Evolutionary conservation across 1,139 yeast genomes (phyloP), one percentile per base, ranked within the genome.

Genomic region (Kurtzmaniella quercitrusa): DNA sequence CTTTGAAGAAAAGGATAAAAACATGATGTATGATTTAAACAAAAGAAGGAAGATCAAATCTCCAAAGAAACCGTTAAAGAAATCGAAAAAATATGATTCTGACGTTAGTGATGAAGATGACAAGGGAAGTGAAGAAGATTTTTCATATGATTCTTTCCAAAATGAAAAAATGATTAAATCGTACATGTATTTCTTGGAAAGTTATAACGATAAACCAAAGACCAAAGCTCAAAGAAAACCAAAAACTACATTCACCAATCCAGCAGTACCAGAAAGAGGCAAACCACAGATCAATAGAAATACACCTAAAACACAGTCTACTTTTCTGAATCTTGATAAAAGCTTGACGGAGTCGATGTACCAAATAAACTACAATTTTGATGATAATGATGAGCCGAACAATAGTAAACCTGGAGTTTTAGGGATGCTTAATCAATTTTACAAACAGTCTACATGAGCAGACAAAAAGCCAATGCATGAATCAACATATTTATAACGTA

Each of bases 121-220:
- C 7, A 54, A 61, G 37, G 63, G 66, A 25, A 75, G 73, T 44
- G 73, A 71, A 43, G 71, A 72, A 14, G 60, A 54, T 31, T 49
- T 56, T 21, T 48, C 52, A 15, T 49, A 55, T 14, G 57, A 58
- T 23, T 58, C 63, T 34, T 66, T 79, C 14, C 81, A 82, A 33
- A 91, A 88, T 53, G 95, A 89, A 48, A 91, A 91, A 60, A 91
- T 91, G 97, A 80, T 88, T 59, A 89, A 89, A 56, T 87, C 96
- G 1, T 91, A 89, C 59, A 71, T 89, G 68, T 82, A 89, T 60
- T 91, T 91, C 59, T 67, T 90, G 53, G 96, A 90, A 56, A 86
- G 88, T 51, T 90, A 90, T 60, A 90, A 41, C 17, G 31, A 41
- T 11, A 43, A 43, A 23, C 25, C 27, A 3, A 34, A 16, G 14